phyloP scores from a whole-genome alignment of 148 eudicot species.

The Pouteria glomerata region DNA sequence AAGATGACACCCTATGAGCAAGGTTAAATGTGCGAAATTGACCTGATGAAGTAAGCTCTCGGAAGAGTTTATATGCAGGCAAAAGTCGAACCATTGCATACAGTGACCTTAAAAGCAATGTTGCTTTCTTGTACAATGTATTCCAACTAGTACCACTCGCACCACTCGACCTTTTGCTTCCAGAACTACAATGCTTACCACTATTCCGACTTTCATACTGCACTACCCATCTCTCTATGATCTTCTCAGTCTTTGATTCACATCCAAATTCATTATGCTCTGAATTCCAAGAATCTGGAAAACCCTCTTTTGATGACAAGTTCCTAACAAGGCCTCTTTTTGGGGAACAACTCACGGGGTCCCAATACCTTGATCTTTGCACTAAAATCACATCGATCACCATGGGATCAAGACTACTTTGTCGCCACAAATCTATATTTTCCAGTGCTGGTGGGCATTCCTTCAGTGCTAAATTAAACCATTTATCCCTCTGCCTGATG shows the following conservation, averaged over 20 bases:
- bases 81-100: slow-evolving; percentile 71
- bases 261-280: slow-evolving; percentile 47
- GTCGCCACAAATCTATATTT: slow-evolving; percentile 79
- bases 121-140: slow-evolving; percentile 63
- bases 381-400: slow-evolving; percentile 74
- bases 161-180: slow-evolving; percentile 50
- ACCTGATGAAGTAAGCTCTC: slow-evolving; percentile 66
- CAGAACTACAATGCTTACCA: slow-evolving; percentile 31
- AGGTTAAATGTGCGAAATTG: slow-evolving; percentile 59
- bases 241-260: slow-evolving; percentile 44
- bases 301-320: slow-evolving; percentile 33
- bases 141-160: slow-evolving; percentile 44
- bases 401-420: slow-evolving; percentile 82
- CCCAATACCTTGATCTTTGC: slow-evolving; percentile 41
- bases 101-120: slow-evolving; percentile 70
- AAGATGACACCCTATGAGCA: slow-evolving; percentile 62
- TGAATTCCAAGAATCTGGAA: slow-evolving; percentile 29
- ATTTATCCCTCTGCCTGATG: slow-evolving; percentile 71
- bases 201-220: slow-evolving; percentile 63
- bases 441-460: slow-evolving; percentile 88
- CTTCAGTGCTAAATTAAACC: slow-evolving; percentile 83
- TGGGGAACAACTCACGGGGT: slow-evolving; percentile 41
- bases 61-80: slow-evolving; percentile 80
- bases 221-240: slow-evolving; percentile 94
- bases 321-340: slow-evolving; percentile 28